Base-by-base conservation (phyloP, 768 basidiomycete genomes). In the Pleurotus citrinopileatus region DNA sequence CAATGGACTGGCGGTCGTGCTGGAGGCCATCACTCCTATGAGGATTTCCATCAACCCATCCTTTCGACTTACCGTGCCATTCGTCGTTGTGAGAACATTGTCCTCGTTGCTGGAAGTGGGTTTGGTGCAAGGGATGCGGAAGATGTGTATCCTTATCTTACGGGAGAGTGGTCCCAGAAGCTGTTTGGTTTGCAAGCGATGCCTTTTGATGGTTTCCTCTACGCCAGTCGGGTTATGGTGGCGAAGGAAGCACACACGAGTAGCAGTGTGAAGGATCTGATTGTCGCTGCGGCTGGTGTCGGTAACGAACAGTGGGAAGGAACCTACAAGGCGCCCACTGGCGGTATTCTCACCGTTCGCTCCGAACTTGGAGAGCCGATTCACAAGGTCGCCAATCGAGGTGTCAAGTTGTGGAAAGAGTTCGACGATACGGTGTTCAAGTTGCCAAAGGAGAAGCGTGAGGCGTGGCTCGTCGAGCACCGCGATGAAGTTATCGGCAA, bases 1-100 rank as follows among this genome's bases (percentile, higher is more conserved):
- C 97, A 98, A 66, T 98, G 97, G 97, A 99, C 97, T 46, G 97
- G 97, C 62, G 97, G 97, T 29, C 93, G 97, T 60, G 97, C 95
- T 17, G 97, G 97, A 57, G 97, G 97, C 46, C 97, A 99, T 63
- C 97, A 98, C 73, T 95, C 92, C 2, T 98, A 86, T 70, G 97
- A 99, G 69, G 97, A 99, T 68, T 95, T 98, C 83, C 96, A 98
- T 64, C 94, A 95, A 68, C 96, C 97, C 0, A 83, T 98, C 61
- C 76, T 98, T 46, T 73, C 87, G 34, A 98, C 95, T 0, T 99
- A 99, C 69, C 80, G 85, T 32, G 73, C 88, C 13, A 98, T 99
- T 65, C 89, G 97, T 55, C 86, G 89, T 60, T 89, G 94, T 57
- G 62, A 80, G 45, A 99, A 99, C 72, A 88, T 98, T 60, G 79